Percentiles rank a stretch among this genome's conserved stretches.
phyloP scores from a whole-genome alignment of 768 basidiomycete species.

The Coprinellus micaceus region DNA sequence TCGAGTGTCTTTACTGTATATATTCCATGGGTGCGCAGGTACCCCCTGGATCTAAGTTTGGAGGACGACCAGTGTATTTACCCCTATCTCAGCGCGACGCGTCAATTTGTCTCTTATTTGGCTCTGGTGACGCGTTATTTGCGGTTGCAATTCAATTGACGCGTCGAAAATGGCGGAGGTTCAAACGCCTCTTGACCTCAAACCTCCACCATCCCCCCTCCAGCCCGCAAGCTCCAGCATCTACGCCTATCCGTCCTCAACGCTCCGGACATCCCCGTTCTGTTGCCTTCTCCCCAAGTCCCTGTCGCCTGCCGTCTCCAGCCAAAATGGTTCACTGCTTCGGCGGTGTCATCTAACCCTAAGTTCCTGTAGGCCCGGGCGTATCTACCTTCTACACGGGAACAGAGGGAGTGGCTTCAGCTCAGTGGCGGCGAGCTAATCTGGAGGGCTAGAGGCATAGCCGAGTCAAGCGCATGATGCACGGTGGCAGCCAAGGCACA shows the following conservation, averaged over 20 bases:
- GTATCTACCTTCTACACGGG: background rate
- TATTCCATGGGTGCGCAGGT: no score
- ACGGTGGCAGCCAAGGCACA: background rate
- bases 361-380: background rate
- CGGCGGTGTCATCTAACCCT: slow-evolving; percentile 2
- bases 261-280: background rate
- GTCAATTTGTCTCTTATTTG: background rate
- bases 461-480: background rate
- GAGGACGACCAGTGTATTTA: no score
- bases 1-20: no score
- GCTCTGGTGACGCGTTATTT: slow-evolving; percentile 1
- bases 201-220: background rate
- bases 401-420: background rate
- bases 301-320: background rate
- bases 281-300: background rate
- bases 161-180: no score
- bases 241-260: background rate
- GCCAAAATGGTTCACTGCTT: background rate
- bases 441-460: background rate
- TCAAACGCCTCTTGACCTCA: background rate
- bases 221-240: background rate
- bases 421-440: background rate
- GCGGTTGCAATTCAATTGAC: background rate
- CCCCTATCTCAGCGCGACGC: no score
- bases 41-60: no score